Conservation (phyloP, 2,329 filamentous ascomycete genomes). For the Pseudogymnoascus sp. region DNA sequence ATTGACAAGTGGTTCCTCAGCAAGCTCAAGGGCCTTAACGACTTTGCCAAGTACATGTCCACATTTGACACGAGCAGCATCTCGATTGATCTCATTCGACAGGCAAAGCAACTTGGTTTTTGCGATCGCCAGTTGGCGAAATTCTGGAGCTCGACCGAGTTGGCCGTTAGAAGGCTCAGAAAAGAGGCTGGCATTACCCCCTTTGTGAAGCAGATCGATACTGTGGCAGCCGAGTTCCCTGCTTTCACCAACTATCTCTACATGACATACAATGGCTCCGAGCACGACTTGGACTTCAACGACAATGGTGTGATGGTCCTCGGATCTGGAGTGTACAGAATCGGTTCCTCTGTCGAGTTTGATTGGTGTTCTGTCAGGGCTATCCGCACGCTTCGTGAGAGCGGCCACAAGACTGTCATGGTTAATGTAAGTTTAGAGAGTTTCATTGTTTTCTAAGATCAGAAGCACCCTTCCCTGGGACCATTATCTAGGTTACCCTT, state of each 20-base stretch:
- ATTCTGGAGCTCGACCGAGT: conserved; percentile 91
- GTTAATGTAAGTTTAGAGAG: conserved; percentile 46
- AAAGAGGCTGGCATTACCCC: conserved; percentile 81
- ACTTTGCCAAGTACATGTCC: conserved; percentile 76
- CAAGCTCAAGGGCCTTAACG: conserved; percentile 81
- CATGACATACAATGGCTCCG: conserved; percentile 85
- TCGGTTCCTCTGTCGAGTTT: conserved; percentile 96
- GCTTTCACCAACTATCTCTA: conserved; percentile 94
- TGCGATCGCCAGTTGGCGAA: conserved; percentile 87
- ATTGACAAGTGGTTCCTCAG: conserved; percentile 98
- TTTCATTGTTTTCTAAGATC: conserved; percentile 10
- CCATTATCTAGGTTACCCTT: too few species aligned
- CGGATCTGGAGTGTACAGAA: conserved; percentile 91
- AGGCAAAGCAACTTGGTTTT: conserved; percentile 91
- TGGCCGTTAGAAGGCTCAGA: conserved; percentile 75
- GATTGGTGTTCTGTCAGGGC: conserved; percentile 98
- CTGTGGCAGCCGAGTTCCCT: conserved; percentile 93
- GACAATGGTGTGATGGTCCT: conserved; percentile 95
- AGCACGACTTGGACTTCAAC: conserved; percentile 74
- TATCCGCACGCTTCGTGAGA: conserved; percentile 78
- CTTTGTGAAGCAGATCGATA: conserved; percentile 96
- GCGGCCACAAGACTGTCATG: conserved; percentile 91
- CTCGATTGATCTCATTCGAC: conserved; percentile 58
- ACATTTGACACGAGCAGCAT: conserved; percentile 57
- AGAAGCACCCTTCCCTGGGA: neutral